phyloP scores from a whole-genome alignment of 805 yeast genomes.

The Suhomyces prunicola region DNA sequence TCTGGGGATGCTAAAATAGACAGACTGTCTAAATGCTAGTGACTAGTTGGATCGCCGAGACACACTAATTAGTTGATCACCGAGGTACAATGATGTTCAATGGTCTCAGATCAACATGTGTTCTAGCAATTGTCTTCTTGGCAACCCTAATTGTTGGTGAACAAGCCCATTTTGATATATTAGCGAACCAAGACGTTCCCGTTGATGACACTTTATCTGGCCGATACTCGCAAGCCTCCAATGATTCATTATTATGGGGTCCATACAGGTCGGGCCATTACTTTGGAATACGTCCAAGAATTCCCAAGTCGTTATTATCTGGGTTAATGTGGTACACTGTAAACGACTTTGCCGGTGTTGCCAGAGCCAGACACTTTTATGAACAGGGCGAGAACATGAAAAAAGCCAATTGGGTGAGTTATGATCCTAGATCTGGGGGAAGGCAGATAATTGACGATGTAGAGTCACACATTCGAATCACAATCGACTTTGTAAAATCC shows the following conservation, averaged over 20 bases:
- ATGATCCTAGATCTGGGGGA: slow-evolving; percentile 89
- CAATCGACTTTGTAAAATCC: slow-evolving; percentile 73
- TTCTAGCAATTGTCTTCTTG: background rate
- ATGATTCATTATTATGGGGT: slow-evolving; percentile 63
- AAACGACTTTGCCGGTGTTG: slow-evolving; percentile 52
- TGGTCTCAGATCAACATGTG: background rate
- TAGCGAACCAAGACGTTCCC: slow-evolving; percentile 5
- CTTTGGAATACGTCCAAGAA: slow-evolving; percentile 78
- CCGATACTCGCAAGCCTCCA: slow-evolving; percentile 14
- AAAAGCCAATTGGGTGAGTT: slow-evolving; percentile 80
- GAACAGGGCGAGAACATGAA: slow-evolving; percentile 68
- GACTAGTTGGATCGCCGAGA: background rate
- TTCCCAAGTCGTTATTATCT: slow-evolving; percentile 69
- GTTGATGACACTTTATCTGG: background rate
- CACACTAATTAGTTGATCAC: background rate
- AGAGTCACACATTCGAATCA: slow-evolving; percentile 58
- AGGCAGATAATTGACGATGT: slow-evolving; percentile 68
- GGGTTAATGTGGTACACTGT: slow-evolving; percentile 89
- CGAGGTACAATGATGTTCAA: background rate
- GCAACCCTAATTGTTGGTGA: background rate
- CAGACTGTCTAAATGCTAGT: background rate
- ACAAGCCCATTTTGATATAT: slow-evolving; percentile 20
- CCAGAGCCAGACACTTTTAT: slow-evolving; percentile 66
- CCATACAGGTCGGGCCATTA: slow-evolving; percentile 87
- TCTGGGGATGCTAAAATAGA: background rate